A percentile compares a stretch with the other conserved stretches of the same genome.
These are phyloP conservation scores for Rosellinia necatrix DNA, from an alignment of 2,329 filamentous ascomycete species.

Conservation along the genomic window DNA sequence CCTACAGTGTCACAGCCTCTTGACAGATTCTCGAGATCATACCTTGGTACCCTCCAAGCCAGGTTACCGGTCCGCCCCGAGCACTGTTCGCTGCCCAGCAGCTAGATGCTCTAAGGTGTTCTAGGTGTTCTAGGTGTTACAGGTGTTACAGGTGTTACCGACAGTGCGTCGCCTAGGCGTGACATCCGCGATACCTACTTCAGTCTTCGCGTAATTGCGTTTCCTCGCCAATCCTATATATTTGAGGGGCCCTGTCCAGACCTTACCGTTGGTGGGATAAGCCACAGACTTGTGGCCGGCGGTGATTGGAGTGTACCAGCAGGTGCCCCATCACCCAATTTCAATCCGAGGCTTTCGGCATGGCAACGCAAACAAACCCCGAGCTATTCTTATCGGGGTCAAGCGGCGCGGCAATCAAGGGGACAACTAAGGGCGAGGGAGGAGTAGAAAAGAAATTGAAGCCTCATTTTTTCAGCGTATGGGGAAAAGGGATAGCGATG, in stretches of 20 bases:
- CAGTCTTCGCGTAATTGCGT: conserved; percentile 15
- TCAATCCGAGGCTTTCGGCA: conserved; percentile 16
- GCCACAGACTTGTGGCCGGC: conserved; percentile 32
- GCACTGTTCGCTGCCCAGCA: neutral
- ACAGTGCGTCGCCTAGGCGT: neutral
- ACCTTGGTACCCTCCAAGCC: too few relatives aligned
- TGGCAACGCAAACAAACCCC: conserved; percentile 18
- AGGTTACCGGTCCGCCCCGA: conserved; percentile 15
- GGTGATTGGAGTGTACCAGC: conserved; percentile 33
- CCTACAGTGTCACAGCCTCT: conserved; percentile 4
- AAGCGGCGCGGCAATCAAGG: conserved; percentile 21
- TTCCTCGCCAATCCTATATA: conserved; percentile 24
- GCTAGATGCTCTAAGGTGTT: too few relatives aligned
- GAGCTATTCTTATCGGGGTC: conserved; percentile 25
- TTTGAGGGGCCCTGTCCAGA: conserved; percentile 20
- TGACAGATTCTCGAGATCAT: too few relatives aligned
- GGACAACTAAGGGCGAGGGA: conserved; percentile 25
- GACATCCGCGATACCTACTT: conserved; percentile 1
- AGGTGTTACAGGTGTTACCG: conserved; percentile 3
- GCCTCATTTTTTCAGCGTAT: conserved; percentile 1
- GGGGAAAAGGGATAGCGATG: conserved; percentile 7
- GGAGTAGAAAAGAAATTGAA: conserved; percentile 17
- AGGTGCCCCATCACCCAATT: conserved; percentile 33
- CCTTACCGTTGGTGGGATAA: conserved; percentile 17
- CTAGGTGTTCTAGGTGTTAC: neutral